Evolutionary conservation across 805 yeast species (phyloP).

Genomic region (Zygoascus ofunaensis): DNA sequence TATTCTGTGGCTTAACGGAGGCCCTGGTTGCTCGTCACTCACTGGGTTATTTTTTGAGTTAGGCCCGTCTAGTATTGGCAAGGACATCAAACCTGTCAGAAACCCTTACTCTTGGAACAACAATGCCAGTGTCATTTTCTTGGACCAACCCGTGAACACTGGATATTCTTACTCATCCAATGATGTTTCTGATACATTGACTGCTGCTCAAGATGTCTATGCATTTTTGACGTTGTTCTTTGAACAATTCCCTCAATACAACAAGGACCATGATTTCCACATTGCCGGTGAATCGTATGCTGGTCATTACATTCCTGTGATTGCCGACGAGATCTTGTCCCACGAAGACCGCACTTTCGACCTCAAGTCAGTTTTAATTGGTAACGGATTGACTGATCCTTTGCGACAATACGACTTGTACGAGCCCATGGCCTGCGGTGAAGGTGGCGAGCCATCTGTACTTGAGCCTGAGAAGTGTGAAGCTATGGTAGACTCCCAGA

Average conservation of each 20-base stretch:
- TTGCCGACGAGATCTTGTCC: slow-evolving; percentile 45
- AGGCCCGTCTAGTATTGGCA: slow-evolving; percentile 78
- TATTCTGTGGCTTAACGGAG: slow-evolving; percentile 88
- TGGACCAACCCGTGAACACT: slow-evolving; percentile 92
- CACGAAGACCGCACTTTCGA: slow-evolving; percentile 58
- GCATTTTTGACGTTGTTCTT: slow-evolving; percentile 81
- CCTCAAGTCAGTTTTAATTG: slow-evolving; percentile 74
- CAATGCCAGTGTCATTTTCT: slow-evolving; percentile 84
- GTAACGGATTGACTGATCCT: slow-evolving; percentile 90
- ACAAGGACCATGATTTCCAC: slow-evolving; percentile 58
- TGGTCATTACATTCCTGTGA: slow-evolving; percentile 92
- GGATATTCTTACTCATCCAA: slow-evolving; percentile 83
- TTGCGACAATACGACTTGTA: slow-evolving; percentile 70
- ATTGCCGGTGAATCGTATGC: slow-evolving; percentile 94
- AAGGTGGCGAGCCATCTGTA: slow-evolving; percentile 74
- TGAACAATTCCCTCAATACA: slow-evolving; percentile 74
- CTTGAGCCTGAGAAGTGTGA: slow-evolving; percentile 73
- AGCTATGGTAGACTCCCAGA: slow-evolving; percentile 54
- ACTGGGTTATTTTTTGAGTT: slow-evolving; percentile 89
- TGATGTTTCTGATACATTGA: slow-evolving; percentile 59
- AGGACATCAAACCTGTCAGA: slow-evolving; percentile 56
- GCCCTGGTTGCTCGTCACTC: slow-evolving; percentile 94
- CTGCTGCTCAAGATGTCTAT: slow-evolving; percentile 86
- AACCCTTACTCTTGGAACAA: slow-evolving; percentile 90
- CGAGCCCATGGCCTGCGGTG: slow-evolving; percentile 92